Conservation (phyloP, 129 eudicot species). For the Logfia minima region DNA sequence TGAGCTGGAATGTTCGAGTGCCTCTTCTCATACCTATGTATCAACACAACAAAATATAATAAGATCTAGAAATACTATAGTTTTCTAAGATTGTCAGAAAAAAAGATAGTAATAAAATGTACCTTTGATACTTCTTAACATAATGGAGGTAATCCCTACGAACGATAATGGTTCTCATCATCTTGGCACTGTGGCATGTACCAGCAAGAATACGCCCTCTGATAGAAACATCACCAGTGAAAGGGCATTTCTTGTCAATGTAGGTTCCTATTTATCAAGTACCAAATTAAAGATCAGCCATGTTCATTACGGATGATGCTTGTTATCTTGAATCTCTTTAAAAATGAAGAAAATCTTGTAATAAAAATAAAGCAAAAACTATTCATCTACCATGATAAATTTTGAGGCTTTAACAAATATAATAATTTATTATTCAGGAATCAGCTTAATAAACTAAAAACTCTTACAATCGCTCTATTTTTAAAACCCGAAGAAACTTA, state of each 20-base stretch:
- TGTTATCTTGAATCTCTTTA: not conserved
- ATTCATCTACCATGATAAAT: not conserved
- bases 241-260: conserved; percentile 48
- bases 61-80: not conserved
- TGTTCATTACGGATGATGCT: not conserved
- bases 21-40: conserved; percentile 40
- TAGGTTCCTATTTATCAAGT: conserved; percentile 34
- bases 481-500: not conserved
- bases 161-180: conserved; percentile 47
- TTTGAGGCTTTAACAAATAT: too few species aligned
- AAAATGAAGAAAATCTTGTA: not conserved
- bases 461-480: too few species aligned
- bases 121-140: conserved; percentile 46
- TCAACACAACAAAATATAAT: not conserved
- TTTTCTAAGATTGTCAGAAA: not conserved
- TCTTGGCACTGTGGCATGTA: conserved; percentile 45
- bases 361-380: not conserved
- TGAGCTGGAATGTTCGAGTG: conserved; percentile 47
- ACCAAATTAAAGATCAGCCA: not conserved
- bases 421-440: too few species aligned
- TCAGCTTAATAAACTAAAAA: too few species aligned
- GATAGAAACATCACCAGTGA: conserved; percentile 46
- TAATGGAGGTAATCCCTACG: conserved; percentile 43
- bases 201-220: conserved; percentile 51
- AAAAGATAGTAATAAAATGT: not conserved